Evolutionary conservation across 257 asterid species (phyloP).

Genomic region (Salvia miltiorrhiza): DNA sequence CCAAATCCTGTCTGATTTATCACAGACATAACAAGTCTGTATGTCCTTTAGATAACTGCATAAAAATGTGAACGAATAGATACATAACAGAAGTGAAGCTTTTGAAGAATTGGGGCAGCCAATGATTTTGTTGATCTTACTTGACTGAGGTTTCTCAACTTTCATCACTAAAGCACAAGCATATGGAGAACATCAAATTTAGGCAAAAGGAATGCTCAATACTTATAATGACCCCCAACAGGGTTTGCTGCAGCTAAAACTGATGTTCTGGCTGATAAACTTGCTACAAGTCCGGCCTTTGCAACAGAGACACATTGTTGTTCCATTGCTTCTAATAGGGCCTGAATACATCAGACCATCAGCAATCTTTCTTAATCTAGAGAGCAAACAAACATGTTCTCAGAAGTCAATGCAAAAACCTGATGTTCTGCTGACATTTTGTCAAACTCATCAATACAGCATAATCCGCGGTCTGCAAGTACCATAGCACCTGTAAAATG

Average conservation of each 20-base stretch:
- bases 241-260: slow-evolving; percentile 99
- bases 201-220: slow-evolving; percentile 21
- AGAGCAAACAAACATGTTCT: slow-evolving; percentile 16
- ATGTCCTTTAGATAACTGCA: slow-evolving; percentile 7
- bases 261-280: slow-evolving; percentile 95
- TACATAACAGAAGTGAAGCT: not conserved
- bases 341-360: slow-evolving; percentile 44
- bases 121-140: slow-evolving; percentile 6
- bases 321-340: slow-evolving; percentile 97
- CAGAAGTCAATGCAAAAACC: slow-evolving; percentile 40
- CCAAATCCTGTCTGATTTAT: slow-evolving; percentile 8
- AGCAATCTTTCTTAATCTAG: slow-evolving; percentile 14
- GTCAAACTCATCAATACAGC: slow-evolving; percentile 98
- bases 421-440: slow-evolving; percentile 97
- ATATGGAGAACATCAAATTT: slow-evolving; percentile 16
- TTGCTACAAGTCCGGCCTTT: slow-evolving; percentile 98
- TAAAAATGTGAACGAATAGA: not conserved
- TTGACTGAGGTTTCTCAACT: slow-evolving; percentile 14
- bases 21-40: not conserved
- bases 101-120: not conserved
- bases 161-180: slow-evolving; percentile 11
- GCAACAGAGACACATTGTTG: slow-evolving; percentile 99
- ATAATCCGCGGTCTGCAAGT: slow-evolving; percentile 93
- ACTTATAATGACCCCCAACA: slow-evolving; percentile 96
- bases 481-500: slow-evolving; percentile 89